Evolutionary conservation across 106 monocot species (phyloP).

Genomic region (Platanthera zijinensis): DNA sequence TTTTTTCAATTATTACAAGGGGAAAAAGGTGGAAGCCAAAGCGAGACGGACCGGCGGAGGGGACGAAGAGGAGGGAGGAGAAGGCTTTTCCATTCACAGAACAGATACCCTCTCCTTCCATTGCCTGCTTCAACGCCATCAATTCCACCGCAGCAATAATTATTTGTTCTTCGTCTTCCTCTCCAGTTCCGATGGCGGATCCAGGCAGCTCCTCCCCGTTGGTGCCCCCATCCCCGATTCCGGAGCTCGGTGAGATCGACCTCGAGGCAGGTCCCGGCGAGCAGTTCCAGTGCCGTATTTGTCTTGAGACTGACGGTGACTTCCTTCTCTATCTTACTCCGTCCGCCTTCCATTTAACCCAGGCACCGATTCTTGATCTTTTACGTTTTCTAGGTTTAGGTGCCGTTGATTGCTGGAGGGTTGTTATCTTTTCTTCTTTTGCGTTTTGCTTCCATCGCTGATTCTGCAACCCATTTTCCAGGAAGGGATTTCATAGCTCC

Average conservation of each 20-base stretch:
- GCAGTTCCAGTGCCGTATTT: constrained; percentile 76
- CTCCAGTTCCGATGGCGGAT: constrained; percentile 18
- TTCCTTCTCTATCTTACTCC: background rate
- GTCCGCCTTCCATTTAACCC: background rate
- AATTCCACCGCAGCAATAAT: background rate
- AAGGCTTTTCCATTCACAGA: background rate
- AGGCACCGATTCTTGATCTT: background rate
- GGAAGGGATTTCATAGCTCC: constrained; percentile 82
- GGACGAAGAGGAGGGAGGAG: background rate
- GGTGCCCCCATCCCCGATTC: constrained; percentile 18
- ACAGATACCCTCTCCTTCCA: background rate
- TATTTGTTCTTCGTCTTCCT: background rate
- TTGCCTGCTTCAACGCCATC: background rate
- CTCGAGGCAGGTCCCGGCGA: constrained; percentile 53
- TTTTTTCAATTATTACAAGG: no score
- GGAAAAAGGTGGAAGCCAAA: background rate
- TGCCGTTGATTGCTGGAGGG: background rate
- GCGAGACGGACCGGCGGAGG: background rate
- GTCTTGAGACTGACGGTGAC: constrained; percentile 60
- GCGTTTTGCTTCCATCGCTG: background rate
- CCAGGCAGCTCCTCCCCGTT: constrained; percentile 23
- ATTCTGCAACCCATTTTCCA: constrained; percentile 20
- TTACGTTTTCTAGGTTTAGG: background rate
- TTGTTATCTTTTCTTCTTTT: background rate
- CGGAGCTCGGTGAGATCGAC: constrained; percentile 36